These are phyloP conservation scores for Alternaria solani DNA, from an alignment of 2,329 filamentous ascomycete species.

Conservation along the genomic window DNA sequence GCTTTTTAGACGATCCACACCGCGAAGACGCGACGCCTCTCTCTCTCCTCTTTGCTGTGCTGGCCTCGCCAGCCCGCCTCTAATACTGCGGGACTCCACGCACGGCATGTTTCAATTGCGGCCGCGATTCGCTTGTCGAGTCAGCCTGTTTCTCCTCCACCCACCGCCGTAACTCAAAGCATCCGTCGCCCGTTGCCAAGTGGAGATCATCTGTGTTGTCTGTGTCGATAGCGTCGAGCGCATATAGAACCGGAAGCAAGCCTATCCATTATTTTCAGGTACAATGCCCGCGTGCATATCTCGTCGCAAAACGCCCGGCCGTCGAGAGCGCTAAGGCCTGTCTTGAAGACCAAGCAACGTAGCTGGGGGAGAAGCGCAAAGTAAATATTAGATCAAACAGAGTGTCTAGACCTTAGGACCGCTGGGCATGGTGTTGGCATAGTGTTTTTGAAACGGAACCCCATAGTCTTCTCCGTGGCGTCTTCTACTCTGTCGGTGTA, in stretches of 20 bases:
- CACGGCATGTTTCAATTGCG: slow-evolving; percentile 30
- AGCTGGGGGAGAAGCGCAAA: neutral
- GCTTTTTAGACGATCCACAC: slow-evolving; percentile 10
- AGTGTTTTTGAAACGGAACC: slow-evolving; percentile 26
- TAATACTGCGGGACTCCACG: slow-evolving; percentile 20
- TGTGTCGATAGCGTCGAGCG: slow-evolving; percentile 31
- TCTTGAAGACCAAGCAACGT: neutral
- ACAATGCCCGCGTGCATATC: slow-evolving; percentile 22
- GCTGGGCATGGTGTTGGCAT: slow-evolving; percentile 23
- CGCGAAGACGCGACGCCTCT: slow-evolving; percentile 1
- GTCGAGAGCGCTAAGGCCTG: neutral
- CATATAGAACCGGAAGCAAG: slow-evolving; percentile 20
- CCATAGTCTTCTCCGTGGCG: slow-evolving; percentile 24
- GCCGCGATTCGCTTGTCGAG: slow-evolving; percentile 23
- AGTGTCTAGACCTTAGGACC: slow-evolving; percentile 11
- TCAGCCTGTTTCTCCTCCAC: slow-evolving; percentile 22
- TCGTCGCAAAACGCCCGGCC: slow-evolving; percentile 1
- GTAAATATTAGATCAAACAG: neutral
- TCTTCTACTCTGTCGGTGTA: slow-evolving; percentile 3
- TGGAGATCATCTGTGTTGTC: slow-evolving; percentile 35
- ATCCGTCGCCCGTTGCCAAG: slow-evolving; percentile 38
- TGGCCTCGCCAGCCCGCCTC: slow-evolving; percentile 12
- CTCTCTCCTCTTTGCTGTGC: slow-evolving; percentile 8
- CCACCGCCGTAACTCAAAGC: slow-evolving; percentile 24
- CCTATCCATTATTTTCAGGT: slow-evolving; percentile 29